These are phyloP conservation scores for Malus hybrid DNA, from an alignment of 331 rosid species.

Conservation along the genomic window DNA sequence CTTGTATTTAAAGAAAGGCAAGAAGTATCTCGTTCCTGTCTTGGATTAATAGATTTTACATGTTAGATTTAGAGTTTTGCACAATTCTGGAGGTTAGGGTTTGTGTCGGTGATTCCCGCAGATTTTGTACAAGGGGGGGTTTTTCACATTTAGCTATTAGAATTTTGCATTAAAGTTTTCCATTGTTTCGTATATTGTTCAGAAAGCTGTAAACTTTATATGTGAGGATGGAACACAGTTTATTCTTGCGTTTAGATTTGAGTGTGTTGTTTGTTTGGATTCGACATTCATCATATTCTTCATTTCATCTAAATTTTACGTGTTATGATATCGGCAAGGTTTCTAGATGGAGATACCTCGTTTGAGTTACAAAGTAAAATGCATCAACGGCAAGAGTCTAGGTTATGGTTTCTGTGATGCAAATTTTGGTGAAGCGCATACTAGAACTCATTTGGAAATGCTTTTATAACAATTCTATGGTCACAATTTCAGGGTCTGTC, in stretches of 20 bases:
- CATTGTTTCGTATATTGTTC: neutral
- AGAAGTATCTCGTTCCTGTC: slow-evolving; percentile 9
- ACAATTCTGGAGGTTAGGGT: slow-evolving; percentile 32
- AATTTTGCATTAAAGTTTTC: neutral
- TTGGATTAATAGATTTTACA: slow-evolving; percentile 17
- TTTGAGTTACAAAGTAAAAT: no score
- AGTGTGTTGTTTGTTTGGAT: neutral
- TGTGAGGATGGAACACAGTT: slow-evolving; percentile 4
- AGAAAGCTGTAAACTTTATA: slow-evolving; percentile 9
- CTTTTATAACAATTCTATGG: neutral
- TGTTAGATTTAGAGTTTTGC: slow-evolving; percentile 22
- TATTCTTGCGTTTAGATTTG: slow-evolving; percentile 1
- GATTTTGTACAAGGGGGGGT: slow-evolving; percentile 33
- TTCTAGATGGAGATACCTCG: neutral
- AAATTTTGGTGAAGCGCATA: neutral
- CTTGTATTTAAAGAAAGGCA: slow-evolving; percentile 30
- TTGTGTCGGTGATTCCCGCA: slow-evolving; percentile 27
- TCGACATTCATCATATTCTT: neutral
- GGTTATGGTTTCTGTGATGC: neutral
- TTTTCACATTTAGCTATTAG: slow-evolving; percentile 1
- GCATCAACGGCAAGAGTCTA: neutral
- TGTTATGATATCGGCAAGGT: neutral
- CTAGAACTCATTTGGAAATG: neutral
- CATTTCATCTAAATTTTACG: neutral
- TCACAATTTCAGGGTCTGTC: neutral